A percentile compares a stretch with the other conserved stretches of the same genome.
These are phyloP conservation scores for Colletotrichum abscissum DNA, from an alignment of 2,329 filamentous ascomycete species.

Conservation along the genomic window DNA sequence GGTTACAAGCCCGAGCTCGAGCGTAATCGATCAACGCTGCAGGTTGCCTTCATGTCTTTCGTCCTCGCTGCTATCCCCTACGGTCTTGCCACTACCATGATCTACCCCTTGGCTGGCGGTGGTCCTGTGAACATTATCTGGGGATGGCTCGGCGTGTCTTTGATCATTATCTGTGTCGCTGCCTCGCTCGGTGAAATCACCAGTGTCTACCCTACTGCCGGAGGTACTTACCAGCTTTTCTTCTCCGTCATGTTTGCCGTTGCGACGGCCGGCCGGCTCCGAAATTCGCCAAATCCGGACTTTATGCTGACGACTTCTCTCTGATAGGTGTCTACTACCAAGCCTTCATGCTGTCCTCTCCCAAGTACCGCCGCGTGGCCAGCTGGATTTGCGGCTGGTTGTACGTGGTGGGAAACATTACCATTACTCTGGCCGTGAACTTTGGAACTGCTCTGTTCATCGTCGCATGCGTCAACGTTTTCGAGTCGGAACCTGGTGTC, in stretches of 20 bases:
- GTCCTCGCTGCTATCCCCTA: slow-evolving; percentile 81
- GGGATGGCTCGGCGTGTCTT: slow-evolving; percentile 77
- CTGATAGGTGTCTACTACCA: slow-evolving; percentile 75
- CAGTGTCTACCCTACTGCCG: slow-evolving; percentile 80
- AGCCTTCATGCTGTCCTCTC: slow-evolving; percentile 77
- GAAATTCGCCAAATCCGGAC: slow-evolving; percentile 7
- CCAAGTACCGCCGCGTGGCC: slow-evolving; percentile 69
- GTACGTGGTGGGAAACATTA: slow-evolving; percentile 83
- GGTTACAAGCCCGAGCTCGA: slow-evolving; percentile 75
- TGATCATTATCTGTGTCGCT: slow-evolving; percentile 78
- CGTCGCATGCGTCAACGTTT: slow-evolving; percentile 67
- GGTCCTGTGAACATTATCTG: slow-evolving; percentile 78
- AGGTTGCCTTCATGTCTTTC: slow-evolving; percentile 82
- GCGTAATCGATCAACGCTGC: slow-evolving; percentile 73
- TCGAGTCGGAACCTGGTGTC: slow-evolving; percentile 56
- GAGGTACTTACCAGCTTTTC: slow-evolving; percentile 57
- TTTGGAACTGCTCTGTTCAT: slow-evolving; percentile 79
- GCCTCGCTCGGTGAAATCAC: slow-evolving; percentile 79
- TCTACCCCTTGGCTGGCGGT: slow-evolving; percentile 74
- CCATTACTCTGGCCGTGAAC: slow-evolving; percentile 85
- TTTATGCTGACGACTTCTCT: slow-evolving; percentile 29
- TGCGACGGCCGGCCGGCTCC: slow-evolving; percentile 6
- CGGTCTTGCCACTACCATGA: slow-evolving; percentile 76
- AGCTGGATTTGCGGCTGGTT: slow-evolving; percentile 82
- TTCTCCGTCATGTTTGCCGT: not conserved